phyloP scores from a whole-genome alignment of 495 filamentous ascomycete species.

The Podospora fimiseda region DNA sequence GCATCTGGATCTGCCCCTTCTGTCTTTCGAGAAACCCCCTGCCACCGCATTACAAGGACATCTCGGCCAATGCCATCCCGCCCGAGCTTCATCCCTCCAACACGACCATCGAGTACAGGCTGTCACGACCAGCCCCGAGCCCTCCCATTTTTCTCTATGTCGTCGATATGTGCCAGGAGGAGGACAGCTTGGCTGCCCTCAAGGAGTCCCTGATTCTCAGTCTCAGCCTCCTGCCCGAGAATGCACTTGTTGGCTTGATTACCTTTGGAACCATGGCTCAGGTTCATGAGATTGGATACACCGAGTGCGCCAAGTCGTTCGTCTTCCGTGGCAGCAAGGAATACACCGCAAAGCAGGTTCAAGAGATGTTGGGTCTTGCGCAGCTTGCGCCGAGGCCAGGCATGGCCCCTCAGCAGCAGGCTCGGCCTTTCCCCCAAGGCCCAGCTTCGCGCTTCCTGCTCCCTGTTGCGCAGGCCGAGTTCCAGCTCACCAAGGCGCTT shows the following conservation, averaged over 20 bases:
- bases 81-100: constrained; percentile 89
- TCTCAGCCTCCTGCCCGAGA: constrained; percentile 84
- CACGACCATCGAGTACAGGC: constrained; percentile 95
- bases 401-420: constrained; percentile 66
- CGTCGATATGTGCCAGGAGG: constrained; percentile 97
- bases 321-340: constrained; percentile 98
- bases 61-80: constrained; percentile 88
- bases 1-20: constrained; percentile 98
- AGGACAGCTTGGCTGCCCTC: constrained; percentile 90
- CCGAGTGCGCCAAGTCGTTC: constrained; percentile 98
- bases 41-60: constrained; percentile 98
- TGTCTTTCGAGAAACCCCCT: constrained; percentile 92
- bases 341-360: constrained; percentile 90
- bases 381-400: constrained; percentile 65
- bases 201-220: constrained; percentile 98
- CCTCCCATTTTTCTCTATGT: constrained; percentile 97
- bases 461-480: constrained; percentile 93
- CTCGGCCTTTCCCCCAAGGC: constrained; percentile 68
- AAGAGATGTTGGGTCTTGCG: constrained; percentile 92
- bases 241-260: constrained; percentile 90
- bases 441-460: constrained; percentile 86
- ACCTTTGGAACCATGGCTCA: constrained; percentile 98
- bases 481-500: constrained; percentile 93
- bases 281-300: constrained; percentile 97
- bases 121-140: constrained; percentile 85